Conservation (phyloP, 129 eudicot species). For the Flaveria linearis region DNA sequence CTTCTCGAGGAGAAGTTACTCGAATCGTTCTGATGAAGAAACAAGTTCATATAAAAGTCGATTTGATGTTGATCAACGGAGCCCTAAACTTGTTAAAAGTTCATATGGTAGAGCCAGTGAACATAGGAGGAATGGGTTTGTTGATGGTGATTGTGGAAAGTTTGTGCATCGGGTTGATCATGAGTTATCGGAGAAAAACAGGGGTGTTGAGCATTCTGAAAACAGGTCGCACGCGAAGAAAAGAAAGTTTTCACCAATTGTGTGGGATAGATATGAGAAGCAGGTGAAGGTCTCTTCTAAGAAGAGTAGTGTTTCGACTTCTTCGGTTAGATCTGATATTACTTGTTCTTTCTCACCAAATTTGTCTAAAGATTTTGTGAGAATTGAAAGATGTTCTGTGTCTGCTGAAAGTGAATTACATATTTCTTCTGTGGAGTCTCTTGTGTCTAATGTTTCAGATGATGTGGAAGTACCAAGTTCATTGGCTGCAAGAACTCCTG, state of each 20-base stretch:
- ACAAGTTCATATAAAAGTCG: constrained; percentile 7
- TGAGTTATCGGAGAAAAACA: background rate
- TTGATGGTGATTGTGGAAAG: constrained; percentile 1
- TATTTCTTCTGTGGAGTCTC: constrained; percentile 39
- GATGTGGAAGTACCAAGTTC: constrained; percentile 14
- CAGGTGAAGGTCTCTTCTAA: constrained; percentile 33
- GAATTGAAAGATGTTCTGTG: constrained; percentile 16
- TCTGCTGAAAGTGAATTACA: constrained; percentile 18
- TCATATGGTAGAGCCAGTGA: constrained; percentile 7
- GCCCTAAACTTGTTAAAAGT: background rate
- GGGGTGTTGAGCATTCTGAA: background rate
- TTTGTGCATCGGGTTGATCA: too few relatives aligned
- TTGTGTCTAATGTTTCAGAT: constrained; percentile 32
- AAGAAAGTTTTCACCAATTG: constrained; percentile 74
- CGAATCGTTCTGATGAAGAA: constrained; percentile 23
- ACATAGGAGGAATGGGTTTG: constrained; percentile 13
- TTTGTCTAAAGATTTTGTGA: constrained; percentile 15
- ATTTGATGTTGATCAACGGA: background rate
- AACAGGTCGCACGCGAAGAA: constrained; percentile 36
- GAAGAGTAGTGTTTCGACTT: constrained; percentile 8
- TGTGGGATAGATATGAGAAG: constrained; percentile 74
- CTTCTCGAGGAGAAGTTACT: constrained; percentile 32
- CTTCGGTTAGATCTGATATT: background rate
- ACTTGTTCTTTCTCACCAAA: constrained; percentile 31
- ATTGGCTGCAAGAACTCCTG: constrained; percentile 4